Evolutionary conservation across 768 basidiomycete genomes (phyloP), one percentile per base, ranked within the genome.

Genomic region (Auriscalpium orientale): DNA sequence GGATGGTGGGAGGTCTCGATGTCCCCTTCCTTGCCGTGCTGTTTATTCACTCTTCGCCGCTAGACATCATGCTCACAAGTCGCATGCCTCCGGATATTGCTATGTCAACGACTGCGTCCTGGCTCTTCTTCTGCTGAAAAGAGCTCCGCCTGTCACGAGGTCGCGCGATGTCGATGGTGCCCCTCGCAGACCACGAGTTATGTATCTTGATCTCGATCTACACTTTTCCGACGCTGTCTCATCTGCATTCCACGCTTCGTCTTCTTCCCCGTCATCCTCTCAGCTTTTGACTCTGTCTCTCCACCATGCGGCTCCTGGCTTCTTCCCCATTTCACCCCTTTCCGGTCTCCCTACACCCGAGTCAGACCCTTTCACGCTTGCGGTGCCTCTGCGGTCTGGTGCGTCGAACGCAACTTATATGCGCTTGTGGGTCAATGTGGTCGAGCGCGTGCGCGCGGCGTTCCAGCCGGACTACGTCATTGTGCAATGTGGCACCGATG

Each of bases 131-230:
- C 73, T 79, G 4, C 77, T 97, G 45, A 83, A 80, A 60, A 76
- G 76, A 18, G 58, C 71, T 6, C 60, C 63, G 1, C 59, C 66
- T 8, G 50, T 45, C 11, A 10, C 35, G 8, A 51, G 57, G 49
- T 58, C 52, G 9, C 13, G 58, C 4, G 36, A 49, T 0, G 51
- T 53, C 2, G 38, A 50, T 2, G 46, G 20, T 8, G 22, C 54
- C 21, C 50, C 57, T 34, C 66, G 70, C 54, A 79, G 77, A 58
- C 75, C 80, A 0, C 80, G 88, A 2, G 77, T 94, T 11, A 83
- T 98, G 81, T 97, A 97, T 70, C 76, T 98, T 49, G 95, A 98
- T 66, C 72, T 98, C 9, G 95, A 98, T 67, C 75, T 97, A 3
- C 95, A 98, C 67, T 93, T 91, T 63, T 89, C 88, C 4, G 93